These are phyloP conservation scores for Mytilinidion resinicola DNA, from an alignment of 495 filamentous ascomycete genomes.

Conservation along the genomic window DNA sequence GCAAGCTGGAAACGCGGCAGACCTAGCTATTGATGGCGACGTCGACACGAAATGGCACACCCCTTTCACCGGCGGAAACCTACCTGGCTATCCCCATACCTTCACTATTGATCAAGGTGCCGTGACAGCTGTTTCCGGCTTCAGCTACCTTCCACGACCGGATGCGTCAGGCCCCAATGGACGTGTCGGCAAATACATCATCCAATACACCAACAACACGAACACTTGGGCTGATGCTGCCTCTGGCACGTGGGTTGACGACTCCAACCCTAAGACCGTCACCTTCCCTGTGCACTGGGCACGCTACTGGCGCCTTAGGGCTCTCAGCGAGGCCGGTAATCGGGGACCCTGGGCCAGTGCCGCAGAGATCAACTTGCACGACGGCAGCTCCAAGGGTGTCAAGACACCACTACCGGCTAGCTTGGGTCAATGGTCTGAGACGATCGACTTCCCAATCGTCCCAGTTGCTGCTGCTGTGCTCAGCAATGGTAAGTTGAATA, in stretches of 20 bases:
- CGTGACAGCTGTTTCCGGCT: conserved; percentile 1
- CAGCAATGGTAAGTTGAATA: conserved; percentile 28
- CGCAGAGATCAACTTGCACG: conserved; percentile 27
- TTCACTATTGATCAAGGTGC: conserved; percentile 15
- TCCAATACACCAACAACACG: conserved; percentile 38
- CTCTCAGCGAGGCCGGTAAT: conserved; percentile 35
- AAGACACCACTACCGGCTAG: conserved; percentile 28
- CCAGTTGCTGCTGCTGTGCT: conserved; percentile 40
- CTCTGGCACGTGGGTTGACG: conserved; percentile 41
- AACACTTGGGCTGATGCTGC: conserved; percentile 34
- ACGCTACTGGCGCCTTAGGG: conserved; percentile 41
- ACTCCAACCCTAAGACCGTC: conserved; percentile 37
- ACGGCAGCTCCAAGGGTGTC: background rate
- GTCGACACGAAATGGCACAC: conserved; percentile 16
- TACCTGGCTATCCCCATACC: conserved; percentile 11
- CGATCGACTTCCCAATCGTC: conserved; percentile 48
- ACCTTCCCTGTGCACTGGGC: conserved; percentile 37
- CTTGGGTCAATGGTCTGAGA: conserved; percentile 44
- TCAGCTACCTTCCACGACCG: conserved; percentile 28
- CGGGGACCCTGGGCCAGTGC: conserved; percentile 35
- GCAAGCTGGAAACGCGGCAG: background rate
- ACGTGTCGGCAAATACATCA: conserved; percentile 37
- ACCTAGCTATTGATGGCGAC: conserved; percentile 11
- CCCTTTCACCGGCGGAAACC: background rate
- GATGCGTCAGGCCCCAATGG: conserved; percentile 29